Evolutionary conservation across 495 filamentous ascomycete genomes (phyloP).

Genomic region (Penicillium bovifimosum): DNA sequence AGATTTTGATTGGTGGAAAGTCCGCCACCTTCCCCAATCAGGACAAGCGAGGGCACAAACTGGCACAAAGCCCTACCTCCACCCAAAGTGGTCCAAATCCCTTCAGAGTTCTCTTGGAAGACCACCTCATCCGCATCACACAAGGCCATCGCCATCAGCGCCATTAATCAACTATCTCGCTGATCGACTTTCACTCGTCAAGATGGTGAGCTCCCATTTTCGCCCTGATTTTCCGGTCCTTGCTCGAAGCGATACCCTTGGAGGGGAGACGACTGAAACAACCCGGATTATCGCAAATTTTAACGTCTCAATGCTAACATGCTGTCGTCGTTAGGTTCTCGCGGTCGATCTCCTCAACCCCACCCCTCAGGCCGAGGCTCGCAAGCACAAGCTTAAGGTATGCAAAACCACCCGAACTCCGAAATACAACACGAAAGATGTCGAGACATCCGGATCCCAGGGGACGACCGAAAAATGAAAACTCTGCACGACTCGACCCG

Average conservation of each 20-base stretch:
- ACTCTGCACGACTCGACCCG: neutral
- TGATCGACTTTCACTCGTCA: conserved; percentile 46
- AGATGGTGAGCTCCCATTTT: conserved; percentile 39
- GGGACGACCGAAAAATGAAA: neutral
- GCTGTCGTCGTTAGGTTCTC: conserved; percentile 73
- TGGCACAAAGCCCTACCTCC: conserved; percentile 28
- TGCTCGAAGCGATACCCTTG: neutral
- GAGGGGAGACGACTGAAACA: neutral
- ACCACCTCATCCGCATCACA: conserved; percentile 35
- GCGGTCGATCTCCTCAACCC: conserved; percentile 99
- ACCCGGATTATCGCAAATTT: neutral
- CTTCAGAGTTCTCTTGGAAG: conserved; percentile 38
- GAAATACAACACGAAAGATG: conserved; percentile 6
- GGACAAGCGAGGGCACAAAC: conserved; percentile 41
- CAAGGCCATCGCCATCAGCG: conserved; percentile 48
- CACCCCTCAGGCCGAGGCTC: conserved; percentile 85
- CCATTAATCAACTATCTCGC: conserved; percentile 43
- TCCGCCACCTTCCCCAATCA: conserved; percentile 15
- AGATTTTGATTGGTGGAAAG: conserved; percentile 24
- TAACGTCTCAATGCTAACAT: conserved; percentile 14
- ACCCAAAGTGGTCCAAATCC: conserved; percentile 32
- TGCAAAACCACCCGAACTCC: conserved; percentile 20
- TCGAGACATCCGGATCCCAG: conserved; percentile 2
- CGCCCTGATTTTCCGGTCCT: conserved; percentile 9
- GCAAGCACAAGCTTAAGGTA: conserved; percentile 99